phyloP scores from a whole-genome alignment of 129 eudicot species.

The Apium graveolens region DNA sequence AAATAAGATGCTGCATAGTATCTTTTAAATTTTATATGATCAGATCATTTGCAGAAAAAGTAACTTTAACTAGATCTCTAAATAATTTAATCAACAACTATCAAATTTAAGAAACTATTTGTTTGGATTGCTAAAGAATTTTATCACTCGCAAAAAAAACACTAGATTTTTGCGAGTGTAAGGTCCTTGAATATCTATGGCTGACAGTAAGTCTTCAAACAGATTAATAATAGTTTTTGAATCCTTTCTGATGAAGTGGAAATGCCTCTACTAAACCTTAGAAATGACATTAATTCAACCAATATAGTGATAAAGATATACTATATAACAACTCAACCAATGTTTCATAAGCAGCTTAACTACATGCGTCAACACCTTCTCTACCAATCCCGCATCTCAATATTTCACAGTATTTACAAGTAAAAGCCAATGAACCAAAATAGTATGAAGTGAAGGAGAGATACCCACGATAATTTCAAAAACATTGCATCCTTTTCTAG shows the following conservation, averaged over 20 bases:
- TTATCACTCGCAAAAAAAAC: no score
- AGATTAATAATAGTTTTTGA: background rate
- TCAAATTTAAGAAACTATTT: no score
- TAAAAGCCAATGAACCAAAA: conserved; percentile 25
- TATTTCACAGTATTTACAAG: conserved; percentile 66
- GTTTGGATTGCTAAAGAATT: no score
- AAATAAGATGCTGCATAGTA: no score
- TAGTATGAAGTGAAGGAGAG: conserved; percentile 10
- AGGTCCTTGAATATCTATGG: no score
- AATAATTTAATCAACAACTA: no score
- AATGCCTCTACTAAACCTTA: background rate
- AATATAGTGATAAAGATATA: background rate
- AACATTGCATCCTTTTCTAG: conserved; percentile 18
- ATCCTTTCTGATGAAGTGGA: background rate
- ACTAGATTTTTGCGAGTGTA: no score
- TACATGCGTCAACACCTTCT: conserved; percentile 30
- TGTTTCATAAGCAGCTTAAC: conserved; percentile 3
- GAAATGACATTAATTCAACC: conserved; percentile 10
- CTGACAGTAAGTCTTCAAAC: background rate
- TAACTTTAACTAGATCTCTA: no score
- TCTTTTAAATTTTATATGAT: no score
- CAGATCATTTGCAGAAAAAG: no score
- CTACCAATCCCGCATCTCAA: conserved; percentile 21
- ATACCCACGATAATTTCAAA: conserved; percentile 23
- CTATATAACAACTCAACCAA: conserved; percentile 2